These are phyloP conservation scores for Saururus chinensis DNA, from an alignment of 164 flowering plant genomes.

Conservation along the genomic window DNA sequence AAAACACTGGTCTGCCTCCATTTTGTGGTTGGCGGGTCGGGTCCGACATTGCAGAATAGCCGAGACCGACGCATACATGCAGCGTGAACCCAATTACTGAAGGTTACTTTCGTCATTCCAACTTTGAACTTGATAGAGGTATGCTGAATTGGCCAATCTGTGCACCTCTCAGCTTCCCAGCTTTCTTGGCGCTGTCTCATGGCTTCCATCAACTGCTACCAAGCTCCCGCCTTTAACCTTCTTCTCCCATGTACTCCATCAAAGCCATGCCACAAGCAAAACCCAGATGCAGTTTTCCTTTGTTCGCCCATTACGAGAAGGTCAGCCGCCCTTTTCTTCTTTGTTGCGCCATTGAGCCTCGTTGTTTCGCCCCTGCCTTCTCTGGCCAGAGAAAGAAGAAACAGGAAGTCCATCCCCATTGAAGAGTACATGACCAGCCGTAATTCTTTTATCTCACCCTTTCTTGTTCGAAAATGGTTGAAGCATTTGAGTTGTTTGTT, in stretches of 20 bases:
- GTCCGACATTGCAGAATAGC: too few species aligned
- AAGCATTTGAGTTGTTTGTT: not conserved
- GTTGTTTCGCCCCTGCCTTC: slow-evolving; percentile 26
- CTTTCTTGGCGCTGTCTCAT: slow-evolving; percentile 8
- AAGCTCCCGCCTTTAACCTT: slow-evolving; percentile 12
- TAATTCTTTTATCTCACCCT: slow-evolving; percentile 19
- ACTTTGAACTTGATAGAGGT: too few species aligned
- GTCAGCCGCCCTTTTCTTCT: slow-evolving; percentile 37
- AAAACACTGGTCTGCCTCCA: too few species aligned
- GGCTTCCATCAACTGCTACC: slow-evolving; percentile 32
- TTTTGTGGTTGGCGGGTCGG: too few species aligned
- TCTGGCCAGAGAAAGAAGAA: slow-evolving; percentile 71
- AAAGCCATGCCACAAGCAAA: slow-evolving; percentile 9
- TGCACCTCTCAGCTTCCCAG: too few species aligned
- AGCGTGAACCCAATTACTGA: too few species aligned
- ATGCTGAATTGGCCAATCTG: too few species aligned
- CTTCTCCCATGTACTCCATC: slow-evolving; percentile 9
- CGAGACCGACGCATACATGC: too few species aligned
- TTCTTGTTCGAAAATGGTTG: not conserved
- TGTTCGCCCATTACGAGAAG: slow-evolving; percentile 53
- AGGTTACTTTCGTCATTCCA: too few species aligned
- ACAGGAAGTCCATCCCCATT: slow-evolving; percentile 50
- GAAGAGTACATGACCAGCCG: slow-evolving; percentile 66
- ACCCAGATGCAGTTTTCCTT: slow-evolving; percentile 11
- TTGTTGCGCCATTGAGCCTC: slow-evolving; percentile 38